These are phyloP conservation scores for Coffea canephora DNA, from an alignment of 257 asterid species.

Conservation along the genomic window DNA sequence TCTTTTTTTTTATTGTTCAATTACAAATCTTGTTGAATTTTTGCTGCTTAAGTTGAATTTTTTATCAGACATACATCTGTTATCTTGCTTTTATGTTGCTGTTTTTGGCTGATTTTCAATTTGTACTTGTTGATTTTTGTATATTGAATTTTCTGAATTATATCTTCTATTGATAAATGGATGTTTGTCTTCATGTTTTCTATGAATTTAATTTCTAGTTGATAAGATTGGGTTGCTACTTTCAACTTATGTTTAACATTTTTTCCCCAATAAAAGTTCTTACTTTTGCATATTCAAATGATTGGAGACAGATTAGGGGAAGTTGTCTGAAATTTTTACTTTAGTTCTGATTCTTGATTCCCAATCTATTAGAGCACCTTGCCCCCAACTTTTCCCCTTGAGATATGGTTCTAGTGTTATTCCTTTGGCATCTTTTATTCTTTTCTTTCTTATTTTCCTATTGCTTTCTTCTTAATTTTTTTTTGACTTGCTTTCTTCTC, in stretches of 20 bases:
- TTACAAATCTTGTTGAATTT: conserved; percentile 1
- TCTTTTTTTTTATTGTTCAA: not conserved
- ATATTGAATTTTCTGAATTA: conserved; percentile 14
- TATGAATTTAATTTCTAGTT: conserved; percentile 3
- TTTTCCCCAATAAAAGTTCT: not conserved
- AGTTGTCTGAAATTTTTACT: conserved; percentile 25
- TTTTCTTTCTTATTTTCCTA: conserved; percentile 14
- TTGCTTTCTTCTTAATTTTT: conserved; percentile 1
- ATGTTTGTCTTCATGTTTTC: not conserved
- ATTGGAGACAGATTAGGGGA: conserved; percentile 24
- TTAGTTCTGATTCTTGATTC: conserved; percentile 41
- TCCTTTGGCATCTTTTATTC: conserved; percentile 29
- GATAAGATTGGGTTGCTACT: conserved; percentile 3
- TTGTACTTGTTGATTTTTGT: conserved; percentile 13
- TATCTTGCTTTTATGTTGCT: not conserved
- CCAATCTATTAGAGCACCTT: conserved; percentile 30
- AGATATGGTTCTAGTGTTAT: conserved; percentile 19
- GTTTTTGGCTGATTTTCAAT: conserved; percentile 1
- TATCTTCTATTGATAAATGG: conserved; percentile 2
- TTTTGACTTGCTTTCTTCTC: not conserved
- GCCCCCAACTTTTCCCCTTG: conserved; percentile 17
- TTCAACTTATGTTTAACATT: not conserved
- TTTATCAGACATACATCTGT: conserved; percentile 5
- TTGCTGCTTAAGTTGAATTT: not conserved
- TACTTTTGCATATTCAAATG: conserved; percentile 17